Evolutionary conservation across 2,329 filamentous ascomycete genomes (phyloP), one percentile per base, ranked within the genome.

Genomic region (Aspergillus floridensis): DNA sequence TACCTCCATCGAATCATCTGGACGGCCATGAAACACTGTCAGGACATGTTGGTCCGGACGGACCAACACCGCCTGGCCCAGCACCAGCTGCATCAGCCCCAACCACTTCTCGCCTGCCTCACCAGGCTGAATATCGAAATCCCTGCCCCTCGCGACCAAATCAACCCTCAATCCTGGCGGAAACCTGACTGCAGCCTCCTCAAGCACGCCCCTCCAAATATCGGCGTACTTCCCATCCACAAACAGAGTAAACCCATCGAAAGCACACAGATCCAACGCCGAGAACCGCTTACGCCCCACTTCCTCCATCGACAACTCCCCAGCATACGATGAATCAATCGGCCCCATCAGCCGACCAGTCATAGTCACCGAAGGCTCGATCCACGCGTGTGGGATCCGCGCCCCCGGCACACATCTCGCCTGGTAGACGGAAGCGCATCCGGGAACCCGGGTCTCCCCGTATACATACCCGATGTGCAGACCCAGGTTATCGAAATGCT

Each of bases 371-470:
- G 53, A 48, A 4, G 55, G 35, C 14, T 24, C 31, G 14, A 80
- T 72, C 77, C 77, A 80, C 1, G 72, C 70, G 63, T 80, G 78
- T 4, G 77, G 77, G 5, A 80, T 57, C 35, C 77, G 67, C 6
- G 76, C 78, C 0, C 79, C 77, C 0, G 68, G 55, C 0, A 69
- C 59, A 58, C 76, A 79, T n/a, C 72, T 72, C 2, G 76, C 71
- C 1, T 62, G 65, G 57, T 73, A 80, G 1, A 68, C 47, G 0
- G 77, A 80, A 1, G 76, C 77, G 60, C 76, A 70, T 0, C 66
- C 46, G 0, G 76, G 77, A 3, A 72, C 66, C 5, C 66, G 52
- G 1, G 31, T 41, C 10, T 56, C 41, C 6, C 59, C 62, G 16
- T 62, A 62, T 4, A 60, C 22, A 21, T 64, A 64, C 3, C 59